These are phyloP conservation scores for Daphne laureola DNA, from an alignment of 441 rosid genomes.

Conservation along the genomic window DNA sequence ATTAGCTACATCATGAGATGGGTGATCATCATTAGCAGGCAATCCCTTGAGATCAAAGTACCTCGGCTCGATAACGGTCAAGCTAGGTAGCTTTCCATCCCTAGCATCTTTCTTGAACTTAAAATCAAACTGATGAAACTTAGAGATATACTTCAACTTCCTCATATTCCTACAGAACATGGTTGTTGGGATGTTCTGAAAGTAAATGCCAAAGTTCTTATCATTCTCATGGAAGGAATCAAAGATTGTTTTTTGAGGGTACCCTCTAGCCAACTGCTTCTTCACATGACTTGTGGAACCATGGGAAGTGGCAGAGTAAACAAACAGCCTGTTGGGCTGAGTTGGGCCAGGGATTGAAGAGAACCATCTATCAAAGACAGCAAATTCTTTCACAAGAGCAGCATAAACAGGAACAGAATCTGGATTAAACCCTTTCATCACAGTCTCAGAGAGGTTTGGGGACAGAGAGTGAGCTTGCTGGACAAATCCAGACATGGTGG, in stretches of 20 bases:
- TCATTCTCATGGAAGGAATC: slow-evolving; percentile 74
- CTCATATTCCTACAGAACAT: slow-evolving; percentile 78
- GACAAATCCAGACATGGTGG: slow-evolving; percentile 87
- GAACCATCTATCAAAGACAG: slow-evolving; percentile 93
- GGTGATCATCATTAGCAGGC: slow-evolving; percentile 92
- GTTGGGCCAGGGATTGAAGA: slow-evolving; percentile 95
- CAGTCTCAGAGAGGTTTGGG: slow-evolving; percentile 54
- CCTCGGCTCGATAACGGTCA: slow-evolving; percentile 89
- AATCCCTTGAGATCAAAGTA: slow-evolving; percentile 66
- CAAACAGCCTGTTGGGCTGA: slow-evolving; percentile 86
- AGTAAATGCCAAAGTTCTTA: slow-evolving; percentile 66
- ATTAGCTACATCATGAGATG: slow-evolving; percentile 87
- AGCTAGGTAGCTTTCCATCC: slow-evolving; percentile 63
- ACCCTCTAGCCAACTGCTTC: slow-evolving; percentile 72
- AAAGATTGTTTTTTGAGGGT: slow-evolving; percentile 84
- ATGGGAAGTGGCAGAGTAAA: slow-evolving; percentile 89
- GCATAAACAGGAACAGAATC: slow-evolving; percentile 63
- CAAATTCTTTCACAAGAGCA: slow-evolving; percentile 57
- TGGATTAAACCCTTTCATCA: slow-evolving; percentile 83
- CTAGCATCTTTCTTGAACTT: slow-evolving; percentile 70
- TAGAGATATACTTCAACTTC: slow-evolving; percentile 62
- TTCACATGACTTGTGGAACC: slow-evolving; percentile 84
- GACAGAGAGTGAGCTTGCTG: slow-evolving; percentile 81
- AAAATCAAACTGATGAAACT: slow-evolving; percentile 58
- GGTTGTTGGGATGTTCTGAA: slow-evolving; percentile 72